Conservation (phyloP, 352 stramenopile species). For the Phytophthora palmivora region DNA sequence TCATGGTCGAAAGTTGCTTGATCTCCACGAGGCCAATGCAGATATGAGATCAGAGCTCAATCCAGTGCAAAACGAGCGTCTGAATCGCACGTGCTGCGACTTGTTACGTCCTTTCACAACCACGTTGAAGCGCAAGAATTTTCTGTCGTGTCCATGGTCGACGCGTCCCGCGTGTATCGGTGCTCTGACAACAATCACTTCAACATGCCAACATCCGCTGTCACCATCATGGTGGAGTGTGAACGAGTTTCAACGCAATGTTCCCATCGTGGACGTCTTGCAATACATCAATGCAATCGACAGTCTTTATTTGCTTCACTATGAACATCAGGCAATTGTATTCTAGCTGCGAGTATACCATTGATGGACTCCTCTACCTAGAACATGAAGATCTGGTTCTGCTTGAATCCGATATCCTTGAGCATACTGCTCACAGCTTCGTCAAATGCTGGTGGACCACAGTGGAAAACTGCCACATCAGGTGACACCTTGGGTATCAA, state of each 20-base stretch:
- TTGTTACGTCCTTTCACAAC: conserved; percentile 22
- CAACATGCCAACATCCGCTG: conserved; percentile 5
- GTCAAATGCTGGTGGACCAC: conserved; percentile 77
- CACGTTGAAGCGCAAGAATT: conserved; percentile 32
- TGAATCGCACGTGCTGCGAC: conserved; percentile 17
- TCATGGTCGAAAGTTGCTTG: conserved; percentile 9
- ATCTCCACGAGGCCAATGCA: conserved; percentile 6
- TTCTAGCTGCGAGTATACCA: not conserved
- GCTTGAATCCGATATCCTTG: conserved; percentile 52
- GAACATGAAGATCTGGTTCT: conserved; percentile 62
- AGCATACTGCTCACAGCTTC: conserved; percentile 57
- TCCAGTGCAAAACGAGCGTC: not conserved
- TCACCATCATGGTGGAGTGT: conserved; percentile 7
- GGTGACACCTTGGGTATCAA: conserved; percentile 49
- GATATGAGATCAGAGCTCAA: conserved; percentile 5
- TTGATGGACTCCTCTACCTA: conserved; percentile 1
- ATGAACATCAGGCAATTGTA: no score
- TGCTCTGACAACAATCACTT: conserved; percentile 9
- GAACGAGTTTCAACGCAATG: conserved; percentile 6
- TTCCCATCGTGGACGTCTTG: conserved; percentile 8
- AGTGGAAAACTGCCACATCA: conserved; percentile 72
- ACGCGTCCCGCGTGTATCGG: conserved; percentile 13
- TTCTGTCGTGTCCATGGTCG: conserved; percentile 6
- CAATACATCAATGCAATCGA: not conserved
- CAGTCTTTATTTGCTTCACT: no score